Percentiles rank a stretch among this genome's conserved stretches.
phyloP scores from a whole-genome alignment of 805 yeast genomes.

The Suhomyces sp. region DNA sequence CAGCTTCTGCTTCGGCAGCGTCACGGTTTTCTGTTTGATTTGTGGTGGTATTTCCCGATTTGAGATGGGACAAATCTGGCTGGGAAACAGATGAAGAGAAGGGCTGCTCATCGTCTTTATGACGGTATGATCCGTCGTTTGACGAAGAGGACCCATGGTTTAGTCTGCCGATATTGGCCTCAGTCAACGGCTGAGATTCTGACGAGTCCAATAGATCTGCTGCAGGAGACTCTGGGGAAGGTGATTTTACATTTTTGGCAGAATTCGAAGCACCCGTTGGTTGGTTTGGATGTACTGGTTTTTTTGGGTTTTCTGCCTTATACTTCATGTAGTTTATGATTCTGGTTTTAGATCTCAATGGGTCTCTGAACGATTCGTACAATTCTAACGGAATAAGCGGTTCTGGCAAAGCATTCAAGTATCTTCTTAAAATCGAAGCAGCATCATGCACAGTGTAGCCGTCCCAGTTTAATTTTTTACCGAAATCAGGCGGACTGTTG shows the following conservation, averaged over 20 bases:
- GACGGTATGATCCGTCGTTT: constrained; percentile 2
- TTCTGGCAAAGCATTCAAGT: constrained; percentile 82
- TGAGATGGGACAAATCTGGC: constrained; percentile 1
- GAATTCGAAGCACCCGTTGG: not conserved
- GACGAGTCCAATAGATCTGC: constrained; percentile 9
- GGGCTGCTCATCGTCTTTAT: not conserved
- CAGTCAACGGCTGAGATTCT: constrained; percentile 26
- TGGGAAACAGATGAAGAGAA: constrained; percentile 1
- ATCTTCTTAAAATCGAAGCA: constrained; percentile 83
- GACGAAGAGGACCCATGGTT: constrained; percentile 4
- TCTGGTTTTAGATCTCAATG: constrained; percentile 61
- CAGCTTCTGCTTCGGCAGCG: constrained; percentile 1
- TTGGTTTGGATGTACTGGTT: not conserved
- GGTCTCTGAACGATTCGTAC: constrained; percentile 77
- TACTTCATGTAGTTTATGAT: constrained; percentile 63
- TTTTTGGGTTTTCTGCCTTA: constrained; percentile 45
- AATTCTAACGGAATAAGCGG: constrained; percentile 79
- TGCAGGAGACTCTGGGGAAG: constrained; percentile 9
- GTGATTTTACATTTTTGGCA: not conserved
- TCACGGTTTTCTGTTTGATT: not conserved
- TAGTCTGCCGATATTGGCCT: constrained; percentile 31
- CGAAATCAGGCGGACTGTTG: constrained; percentile 86
- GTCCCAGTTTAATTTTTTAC: constrained; percentile 85
- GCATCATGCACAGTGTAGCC: constrained; percentile 97
- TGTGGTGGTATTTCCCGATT: not conserved